A percentile compares a stretch with the other conserved stretches of the same genome.
phyloP scores from a whole-genome alignment of 108 stramenopile species.

The Skeletonema grethae region DNA sequence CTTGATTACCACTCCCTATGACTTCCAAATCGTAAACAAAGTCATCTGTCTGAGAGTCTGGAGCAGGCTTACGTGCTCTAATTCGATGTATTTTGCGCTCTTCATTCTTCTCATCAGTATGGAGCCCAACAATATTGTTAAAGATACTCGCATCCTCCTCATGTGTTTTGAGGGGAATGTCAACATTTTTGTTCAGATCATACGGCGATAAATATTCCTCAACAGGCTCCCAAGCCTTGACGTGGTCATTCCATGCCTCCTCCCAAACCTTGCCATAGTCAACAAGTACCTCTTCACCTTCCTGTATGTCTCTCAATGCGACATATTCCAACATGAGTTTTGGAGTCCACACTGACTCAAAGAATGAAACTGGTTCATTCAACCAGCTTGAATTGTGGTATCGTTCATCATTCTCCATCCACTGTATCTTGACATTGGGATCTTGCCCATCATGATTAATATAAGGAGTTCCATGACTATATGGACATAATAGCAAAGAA shows the following conservation, averaged over 20 bases:
- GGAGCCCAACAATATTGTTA: constrained; percentile 9
- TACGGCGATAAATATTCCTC: constrained; percentile 35
- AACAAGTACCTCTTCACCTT: constrained; percentile 61
- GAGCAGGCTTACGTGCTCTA: constrained; percentile 6
- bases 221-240: constrained; percentile 44
- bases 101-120: background rate
- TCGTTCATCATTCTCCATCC: constrained; percentile 28
- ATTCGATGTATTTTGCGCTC: constrained; percentile 17
- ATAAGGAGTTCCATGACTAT: constrained; percentile 56
- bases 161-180: constrained; percentile 18
- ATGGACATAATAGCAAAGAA: constrained; percentile 67
- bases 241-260: constrained; percentile 70
- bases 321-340: constrained; percentile 53
- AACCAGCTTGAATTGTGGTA: constrained; percentile 41
- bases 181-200: constrained; percentile 31
- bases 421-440: constrained; percentile 53
- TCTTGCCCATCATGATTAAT: constrained; percentile 65
- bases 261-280: constrained; percentile 81
- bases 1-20: constrained; percentile 9
- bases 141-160: constrained; percentile 17
- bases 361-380: constrained; percentile 19
- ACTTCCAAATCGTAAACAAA: constrained; percentile 34
- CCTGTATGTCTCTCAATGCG: constrained; percentile 58
- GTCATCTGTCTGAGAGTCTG: constrained; percentile 12
- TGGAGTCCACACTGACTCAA: constrained; percentile 7